A percentile compares a stretch with the other conserved stretches of the same genome.
Conservation (phyloP, 139 green algal species). For the Micromonas pusilla region DNA sequence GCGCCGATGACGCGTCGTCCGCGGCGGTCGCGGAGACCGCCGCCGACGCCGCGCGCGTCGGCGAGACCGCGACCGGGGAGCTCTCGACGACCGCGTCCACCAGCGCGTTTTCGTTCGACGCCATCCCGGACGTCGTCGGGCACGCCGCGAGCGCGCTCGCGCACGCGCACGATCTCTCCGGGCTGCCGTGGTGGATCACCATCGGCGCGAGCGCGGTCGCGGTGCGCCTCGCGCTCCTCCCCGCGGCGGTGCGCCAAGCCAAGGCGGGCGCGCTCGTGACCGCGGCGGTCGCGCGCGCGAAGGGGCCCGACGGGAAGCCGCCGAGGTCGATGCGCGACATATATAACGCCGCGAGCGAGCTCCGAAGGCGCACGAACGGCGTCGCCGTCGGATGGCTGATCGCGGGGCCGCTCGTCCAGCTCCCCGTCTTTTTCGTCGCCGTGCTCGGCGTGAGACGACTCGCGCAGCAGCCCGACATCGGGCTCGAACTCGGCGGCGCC, state of each 20-base stretch:
- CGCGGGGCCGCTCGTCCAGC: background rate
- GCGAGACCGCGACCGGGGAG: background rate
- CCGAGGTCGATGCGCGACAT: background rate
- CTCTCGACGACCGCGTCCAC: background rate
- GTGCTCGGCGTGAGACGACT: background rate
- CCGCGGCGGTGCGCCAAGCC: background rate
- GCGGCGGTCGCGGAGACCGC: background rate
- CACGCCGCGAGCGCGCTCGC: background rate
- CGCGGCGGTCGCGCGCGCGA: background rate
- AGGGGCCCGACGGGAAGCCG: background rate
- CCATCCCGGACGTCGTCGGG: background rate
- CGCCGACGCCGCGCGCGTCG: background rate
- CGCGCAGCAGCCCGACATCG: background rate
- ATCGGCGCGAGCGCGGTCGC: background rate
- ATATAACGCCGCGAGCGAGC: too few relatives aligned
- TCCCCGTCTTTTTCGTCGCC: conserved; percentile 3
- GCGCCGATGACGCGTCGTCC: background rate
- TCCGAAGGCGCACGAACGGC: background rate
- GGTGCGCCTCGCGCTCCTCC: background rate
- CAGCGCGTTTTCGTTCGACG: background rate
- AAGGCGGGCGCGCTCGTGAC: background rate
- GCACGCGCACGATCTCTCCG: background rate
- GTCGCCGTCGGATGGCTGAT: background rate
- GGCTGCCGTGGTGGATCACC: conserved; percentile 10
- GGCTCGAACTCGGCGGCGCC: background rate